Evolutionary conservation across 2,329 filamentous ascomycete species (phyloP).

Genomic region (Diaporthe australafricana): DNA sequence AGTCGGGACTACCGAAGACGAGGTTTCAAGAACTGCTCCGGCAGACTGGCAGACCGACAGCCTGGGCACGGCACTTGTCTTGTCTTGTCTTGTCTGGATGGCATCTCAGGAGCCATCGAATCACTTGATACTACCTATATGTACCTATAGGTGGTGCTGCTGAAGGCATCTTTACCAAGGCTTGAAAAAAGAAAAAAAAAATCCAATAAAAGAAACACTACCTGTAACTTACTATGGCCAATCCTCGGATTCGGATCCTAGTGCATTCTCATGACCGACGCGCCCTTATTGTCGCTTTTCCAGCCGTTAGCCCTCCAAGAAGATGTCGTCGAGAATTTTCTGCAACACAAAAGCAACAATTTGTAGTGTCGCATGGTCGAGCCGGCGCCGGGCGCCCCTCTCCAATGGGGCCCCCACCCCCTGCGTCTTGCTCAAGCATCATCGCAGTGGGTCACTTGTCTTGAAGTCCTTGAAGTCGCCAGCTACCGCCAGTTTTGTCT

Average conservation of each 20-base stretch:
- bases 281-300: neutral
- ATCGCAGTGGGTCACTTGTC: conserved; percentile 9
- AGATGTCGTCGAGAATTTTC: neutral
- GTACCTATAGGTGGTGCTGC: no score
- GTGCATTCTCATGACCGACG: neutral
- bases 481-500: neutral
- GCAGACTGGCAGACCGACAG: no score
- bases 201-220: no score
- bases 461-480: neutral
- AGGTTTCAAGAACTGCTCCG: neutral
- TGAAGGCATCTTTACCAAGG: no score
- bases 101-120: no score
- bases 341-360: neutral
- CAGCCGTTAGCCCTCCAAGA: neutral
- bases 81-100: neutral
- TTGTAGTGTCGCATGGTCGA: no score
- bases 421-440: conserved; percentile 7
- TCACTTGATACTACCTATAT: no score
- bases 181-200: no score
- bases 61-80: neutral
- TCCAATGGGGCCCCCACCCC: neutral
- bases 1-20: conserved; percentile 11
- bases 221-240: no score
- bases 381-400: neutral
- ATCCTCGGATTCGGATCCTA: no score